Base-by-base conservation (phyloP, 352 stramenopile species). In the Hyaloperonospora brassicae region DNA sequence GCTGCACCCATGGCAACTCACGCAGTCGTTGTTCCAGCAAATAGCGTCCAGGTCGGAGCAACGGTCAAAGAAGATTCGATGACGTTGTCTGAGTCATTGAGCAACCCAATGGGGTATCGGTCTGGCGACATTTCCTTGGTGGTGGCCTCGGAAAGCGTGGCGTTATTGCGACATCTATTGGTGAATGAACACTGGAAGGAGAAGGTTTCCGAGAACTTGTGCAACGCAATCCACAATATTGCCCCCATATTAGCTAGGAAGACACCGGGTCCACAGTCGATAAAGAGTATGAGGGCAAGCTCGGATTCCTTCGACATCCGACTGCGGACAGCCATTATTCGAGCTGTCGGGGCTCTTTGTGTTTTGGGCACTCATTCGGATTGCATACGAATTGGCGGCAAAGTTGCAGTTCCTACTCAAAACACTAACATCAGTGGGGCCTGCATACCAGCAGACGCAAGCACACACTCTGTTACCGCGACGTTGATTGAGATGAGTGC, bases 321-420 rank as follows among this genome's bases (percentile, higher is more conserved):
- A 0, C 59, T 87, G 8, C 72, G 79, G 27, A 68, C 81, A 2
- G 73, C 83, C 14, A 89, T 95, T 47, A 76, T 87, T 55, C 80
- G 84, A 52, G 84, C 82, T 39, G 80, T 92, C 2, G 82, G 82
- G 7, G 82, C 84, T 44, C 61, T 95, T 0, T 93, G 77, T 70
- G 82, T 95, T 9, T 55, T 95, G 30, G 80, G 84, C 1, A 90
- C 82, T 2, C 81, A 95, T 57, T 84, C 81, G 0, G 84, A 95
- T 61, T 93, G 82, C 30, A 69, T 95, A 43, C 79, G 84, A 22
- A 73, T 95, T 50, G 84, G 84, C 21, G 84, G 84, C 2, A 84
- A 79, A 57, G 75, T 95, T 7, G 67, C 74, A 46, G 76, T 95
- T 21, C 68, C 73, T 5, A 63, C 79, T 27, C 79, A 85, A 55